Evolutionary conservation across 352 stramenopile species (phyloP).

Genomic region (Phytophthora foliorum): DNA sequence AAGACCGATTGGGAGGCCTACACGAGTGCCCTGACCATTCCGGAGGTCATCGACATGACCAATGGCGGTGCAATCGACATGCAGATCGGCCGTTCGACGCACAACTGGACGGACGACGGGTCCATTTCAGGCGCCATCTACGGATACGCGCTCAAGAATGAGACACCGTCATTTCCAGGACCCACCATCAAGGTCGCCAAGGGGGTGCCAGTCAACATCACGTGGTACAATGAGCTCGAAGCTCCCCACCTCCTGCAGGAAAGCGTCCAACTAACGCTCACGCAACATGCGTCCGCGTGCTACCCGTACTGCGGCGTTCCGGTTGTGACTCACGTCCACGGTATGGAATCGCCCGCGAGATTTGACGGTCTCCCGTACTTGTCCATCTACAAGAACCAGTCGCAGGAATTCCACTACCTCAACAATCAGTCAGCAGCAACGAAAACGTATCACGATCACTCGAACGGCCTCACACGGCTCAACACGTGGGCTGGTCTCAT

Average conservation of each 20-base stretch:
- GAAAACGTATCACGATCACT: conserved; percentile 64
- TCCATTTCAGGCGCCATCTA: conserved; percentile 31
- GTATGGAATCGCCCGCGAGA: conserved; percentile 50
- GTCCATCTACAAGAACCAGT: conserved; percentile 62
- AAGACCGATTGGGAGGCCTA: conserved; percentile 49
- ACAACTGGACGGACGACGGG: conserved; percentile 45
- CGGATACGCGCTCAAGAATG: conserved; percentile 38
- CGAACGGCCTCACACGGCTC: conserved; percentile 53
- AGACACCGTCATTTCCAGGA: conserved; percentile 33
- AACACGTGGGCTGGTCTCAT: conserved; percentile 60
- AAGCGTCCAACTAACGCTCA: conserved; percentile 38
- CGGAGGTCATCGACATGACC: conserved; percentile 44
- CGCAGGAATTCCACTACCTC: conserved; percentile 43
- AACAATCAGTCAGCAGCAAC: conserved; percentile 63
- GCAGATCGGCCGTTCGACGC: conserved; percentile 34
- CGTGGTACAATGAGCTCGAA: conserved; percentile 47
- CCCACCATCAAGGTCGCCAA: conserved; percentile 41
- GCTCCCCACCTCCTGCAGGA: conserved; percentile 46
- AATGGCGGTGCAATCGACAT: conserved; percentile 40
- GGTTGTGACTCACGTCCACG: conserved; percentile 54
- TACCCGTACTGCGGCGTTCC: conserved; percentile 63
- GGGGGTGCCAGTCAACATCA: conserved; percentile 35
- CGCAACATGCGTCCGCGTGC: conserved; percentile 38
- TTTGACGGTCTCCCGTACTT: conserved; percentile 54
- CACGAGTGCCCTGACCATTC: conserved; percentile 31